phyloP scores from a whole-genome alignment of 2,329 filamentous ascomycete genomes.

The Aspergillus clavatus region DNA sequence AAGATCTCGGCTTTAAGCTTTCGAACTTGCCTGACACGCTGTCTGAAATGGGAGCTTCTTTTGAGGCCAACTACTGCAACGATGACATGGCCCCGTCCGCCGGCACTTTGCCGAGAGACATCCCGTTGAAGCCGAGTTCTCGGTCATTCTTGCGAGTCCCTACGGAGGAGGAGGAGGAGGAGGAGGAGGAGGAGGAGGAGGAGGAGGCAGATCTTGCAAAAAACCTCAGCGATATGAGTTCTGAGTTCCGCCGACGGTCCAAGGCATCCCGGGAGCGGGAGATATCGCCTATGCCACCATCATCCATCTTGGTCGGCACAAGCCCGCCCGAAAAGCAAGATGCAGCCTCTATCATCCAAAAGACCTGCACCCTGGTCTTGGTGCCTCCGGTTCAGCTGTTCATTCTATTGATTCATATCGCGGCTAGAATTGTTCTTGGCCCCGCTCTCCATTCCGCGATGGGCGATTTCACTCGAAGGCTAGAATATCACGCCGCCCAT shows the following conservation, averaged over 20 bases:
- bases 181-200: too few relatives aligned
- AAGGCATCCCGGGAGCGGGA: conserved; percentile 53
- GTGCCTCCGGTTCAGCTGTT: conserved; percentile 77
- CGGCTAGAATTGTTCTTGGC: conserved; percentile 61
- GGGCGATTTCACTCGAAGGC: conserved; percentile 14
- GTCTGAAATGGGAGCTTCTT: neutral
- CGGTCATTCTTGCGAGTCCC: neutral
- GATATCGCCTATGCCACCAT: conserved; percentile 63
- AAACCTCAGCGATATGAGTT: conserved; percentile 28
- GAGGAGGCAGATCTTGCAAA: neutral
- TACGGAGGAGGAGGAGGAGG: too few relatives aligned
- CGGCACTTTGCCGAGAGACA: neutral
- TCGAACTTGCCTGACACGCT: neutral
- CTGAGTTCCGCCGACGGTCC: conserved; percentile 49
- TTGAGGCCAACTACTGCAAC: neutral
- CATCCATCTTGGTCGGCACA: conserved; percentile 58
- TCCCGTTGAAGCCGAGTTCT: neutral
- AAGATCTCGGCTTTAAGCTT: neutral
- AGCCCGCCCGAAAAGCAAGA: conserved; percentile 48
- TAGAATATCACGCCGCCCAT: conserved; percentile 11
- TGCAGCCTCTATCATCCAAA: conserved; percentile 64
- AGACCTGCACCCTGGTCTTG: conserved; percentile 70
- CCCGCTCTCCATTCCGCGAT: conserved; percentile 21
- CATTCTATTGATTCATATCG: conserved; percentile 73
- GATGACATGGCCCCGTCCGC: neutral